Base-by-base conservation (phyloP, 2,329 filamentous ascomycete genomes). In the Ampelomyces quisqualis region DNA sequence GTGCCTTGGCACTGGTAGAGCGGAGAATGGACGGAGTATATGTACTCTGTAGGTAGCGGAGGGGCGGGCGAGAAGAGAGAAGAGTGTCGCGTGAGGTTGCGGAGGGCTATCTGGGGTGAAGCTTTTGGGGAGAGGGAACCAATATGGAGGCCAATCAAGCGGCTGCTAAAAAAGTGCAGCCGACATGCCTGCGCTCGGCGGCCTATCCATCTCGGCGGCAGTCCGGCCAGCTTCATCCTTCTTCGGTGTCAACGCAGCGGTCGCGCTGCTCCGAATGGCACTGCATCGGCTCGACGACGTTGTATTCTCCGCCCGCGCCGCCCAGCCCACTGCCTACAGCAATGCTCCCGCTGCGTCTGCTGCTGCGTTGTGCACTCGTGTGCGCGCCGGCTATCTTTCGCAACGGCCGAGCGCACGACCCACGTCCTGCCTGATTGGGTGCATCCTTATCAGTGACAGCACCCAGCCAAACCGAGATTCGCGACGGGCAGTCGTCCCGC, bases 101-200 rank as follows among this genome's bases (percentile, higher is more conserved):
- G 38, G 49, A 53, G 49, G 41, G 33, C 33, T 13, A 30, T 15
- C 24, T 37, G 40, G 41, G 37, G 45, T 47, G 51, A 49, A 43
- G 49, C 43, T 47, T 45, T 47, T 47, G 44, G 47, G 47, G 34
- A 27, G 17, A 22, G 32, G 38, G 28, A 19, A 9, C 20, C 11
- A 38, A 33, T 44, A 35, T 49, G 47, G 47, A 51, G 51, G 42
- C 43, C 49, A 34, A 43, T 42, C 36, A 27, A 47, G 47, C 37
- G 44, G 27, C 21, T 14, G n/a, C 7, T 14, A 28, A 8, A 13
- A 28, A 28, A n/a, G n/a, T n/a, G n/a, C n/a, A n/a, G n/a, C n/a
- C n/a, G n/a, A n/a, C n/a, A n/a, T n/a, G n/a, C n/a, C n/a, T n/a
- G n/a, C n/a, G n/a, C n/a, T n/a, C n/a, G n/a, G n/a, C n/a, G n/a